Base-by-base conservation (phyloP, 495 filamentous ascomycete genomes). In the Articulospora tetracladia region DNA sequence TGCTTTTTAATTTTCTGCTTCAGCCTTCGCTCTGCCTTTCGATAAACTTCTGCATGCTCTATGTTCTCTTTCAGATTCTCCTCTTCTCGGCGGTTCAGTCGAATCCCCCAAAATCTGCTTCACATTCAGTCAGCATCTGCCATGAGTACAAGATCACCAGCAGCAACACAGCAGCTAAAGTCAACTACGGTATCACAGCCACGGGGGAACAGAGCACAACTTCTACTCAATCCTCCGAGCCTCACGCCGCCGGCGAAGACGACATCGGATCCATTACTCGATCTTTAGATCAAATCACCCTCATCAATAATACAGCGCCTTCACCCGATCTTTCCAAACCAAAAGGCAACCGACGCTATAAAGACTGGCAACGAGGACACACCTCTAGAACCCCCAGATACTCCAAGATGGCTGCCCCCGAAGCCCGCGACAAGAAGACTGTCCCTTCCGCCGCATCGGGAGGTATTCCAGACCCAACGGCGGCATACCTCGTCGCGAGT, bases 381-480 rank as follows among this genome's bases (percentile, higher is more conserved):
- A 12, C n/a, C n/a, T n/a, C n/a, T n/a, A 44, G 3, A 44, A 44
- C 4, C 17, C 39, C 39, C n/a, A 44, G 8, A 44, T n/a, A 19
- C 8, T n/a, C 4, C 4, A 44, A 44, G 3, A 44, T 44, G 39
- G 17, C n/a, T n/a, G n/a, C 39, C 11, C 39, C 39, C 3, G 39
- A 44, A 15, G 11, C 11, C 39, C 11, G 39, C 39, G 47, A 50
- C 23, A 24, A 11, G 47, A 73, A 73, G 53, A 25, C 53, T 1
- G 17, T 59, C 0, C 79, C 79, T 3, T 76, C 72, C 6, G 23
- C 32, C 2, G 74, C 49, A 0, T 84, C 81, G 1, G 79, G 79
- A 53, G 80, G 80, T 28, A 60, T 81, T 34, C 83, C 81, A 13
- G 28, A 72, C 0, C 79, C 81, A 0, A 73, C 74, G 0, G 17